These are phyloP conservation scores for Crithidia fasciculata DNA, from an alignment of 208 protist genomes.

Conservation along the genomic window DNA sequence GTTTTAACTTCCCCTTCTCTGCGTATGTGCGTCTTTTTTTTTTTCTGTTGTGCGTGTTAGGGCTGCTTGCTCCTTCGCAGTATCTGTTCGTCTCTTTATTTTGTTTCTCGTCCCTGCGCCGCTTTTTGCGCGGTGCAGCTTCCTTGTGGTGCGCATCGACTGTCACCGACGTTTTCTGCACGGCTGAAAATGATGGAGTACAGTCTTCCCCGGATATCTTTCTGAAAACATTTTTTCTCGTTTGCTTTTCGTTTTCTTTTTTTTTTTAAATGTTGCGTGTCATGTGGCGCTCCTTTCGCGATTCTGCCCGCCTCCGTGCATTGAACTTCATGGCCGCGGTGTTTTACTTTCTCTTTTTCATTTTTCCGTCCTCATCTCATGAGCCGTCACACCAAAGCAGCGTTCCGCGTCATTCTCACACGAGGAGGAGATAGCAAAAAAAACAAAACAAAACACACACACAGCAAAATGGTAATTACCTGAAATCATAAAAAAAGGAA, in stretches of 20 bases:
- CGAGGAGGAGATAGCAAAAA: too few relatives aligned
- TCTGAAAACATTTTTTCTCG: not conserved
- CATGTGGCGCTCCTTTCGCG: not conserved
- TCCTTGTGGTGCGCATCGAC: too few relatives aligned
- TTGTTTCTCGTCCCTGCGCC: conserved; percentile 1
- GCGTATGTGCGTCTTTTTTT: conserved; percentile 2
- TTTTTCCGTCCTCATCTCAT: too few relatives aligned
- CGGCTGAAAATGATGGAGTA: conserved; percentile 4
- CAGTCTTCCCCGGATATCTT: not conserved
- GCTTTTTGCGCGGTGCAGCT: not conserved
- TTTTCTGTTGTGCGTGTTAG: conserved; percentile 7
- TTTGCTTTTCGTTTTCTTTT: too few relatives aligned
- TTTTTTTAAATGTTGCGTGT: too few relatives aligned
- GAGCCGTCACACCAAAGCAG: too few relatives aligned
- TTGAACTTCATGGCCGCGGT: conserved; percentile 5
- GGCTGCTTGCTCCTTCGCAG: not conserved
- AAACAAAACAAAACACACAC: too few relatives aligned
- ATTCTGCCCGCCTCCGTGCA: conserved; percentile 3
- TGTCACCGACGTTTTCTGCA: not conserved
- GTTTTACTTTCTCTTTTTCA: not conserved
- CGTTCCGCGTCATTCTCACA: too few relatives aligned
- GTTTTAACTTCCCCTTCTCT: not conserved
- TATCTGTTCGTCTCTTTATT: conserved; percentile 10
- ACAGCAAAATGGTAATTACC: too few relatives aligned
- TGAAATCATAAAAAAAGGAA: too few relatives aligned